A percentile compares a stretch with the other conserved stretches of the same genome.
phyloP scores from a whole-genome alignment of 257 asterid species.

The Penstemon davidsonii region DNA sequence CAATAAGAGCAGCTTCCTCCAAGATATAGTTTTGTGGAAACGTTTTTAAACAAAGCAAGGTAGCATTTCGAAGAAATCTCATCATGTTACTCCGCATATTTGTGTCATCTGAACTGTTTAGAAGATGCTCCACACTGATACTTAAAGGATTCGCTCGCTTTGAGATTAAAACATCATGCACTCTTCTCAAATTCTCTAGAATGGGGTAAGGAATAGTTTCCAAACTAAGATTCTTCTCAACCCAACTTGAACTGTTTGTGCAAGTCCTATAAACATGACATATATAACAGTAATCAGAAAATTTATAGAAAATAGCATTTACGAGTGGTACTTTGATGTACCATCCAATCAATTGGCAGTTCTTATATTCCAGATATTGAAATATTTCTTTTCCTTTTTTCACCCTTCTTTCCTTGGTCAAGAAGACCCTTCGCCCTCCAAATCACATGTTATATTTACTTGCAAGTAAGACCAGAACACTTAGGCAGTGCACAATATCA shows the following conservation, averaged over 20 bases:
- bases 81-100: slow-evolving; percentile 66
- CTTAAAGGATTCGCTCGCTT: slow-evolving; percentile 37
- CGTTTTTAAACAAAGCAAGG: slow-evolving; percentile 68
- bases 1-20: slow-evolving; percentile 91
- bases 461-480: background rate
- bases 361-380: no score
- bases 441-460: background rate
- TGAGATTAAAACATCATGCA: slow-evolving; percentile 43
- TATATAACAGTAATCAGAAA: slow-evolving; percentile 21
- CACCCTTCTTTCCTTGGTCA: background rate
- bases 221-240: slow-evolving; percentile 60
- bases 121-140: slow-evolving; percentile 54
- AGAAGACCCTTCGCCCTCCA: background rate
- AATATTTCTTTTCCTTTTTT: background rate
- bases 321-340: background rate
- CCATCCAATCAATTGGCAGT: background rate
- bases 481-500: background rate
- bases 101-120: slow-evolving; percentile 52
- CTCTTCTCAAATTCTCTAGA: slow-evolving; percentile 55
- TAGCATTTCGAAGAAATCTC: slow-evolving; percentile 81
- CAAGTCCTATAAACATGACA: slow-evolving; percentile 60
- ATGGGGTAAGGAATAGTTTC: slow-evolving; percentile 64
- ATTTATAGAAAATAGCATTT: background rate
- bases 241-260: slow-evolving; percentile 90
- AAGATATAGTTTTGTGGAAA: slow-evolving; percentile 79